Evolutionary conservation across 441 rosid species (phyloP).

Genomic region (Caryocar brasiliense): DNA sequence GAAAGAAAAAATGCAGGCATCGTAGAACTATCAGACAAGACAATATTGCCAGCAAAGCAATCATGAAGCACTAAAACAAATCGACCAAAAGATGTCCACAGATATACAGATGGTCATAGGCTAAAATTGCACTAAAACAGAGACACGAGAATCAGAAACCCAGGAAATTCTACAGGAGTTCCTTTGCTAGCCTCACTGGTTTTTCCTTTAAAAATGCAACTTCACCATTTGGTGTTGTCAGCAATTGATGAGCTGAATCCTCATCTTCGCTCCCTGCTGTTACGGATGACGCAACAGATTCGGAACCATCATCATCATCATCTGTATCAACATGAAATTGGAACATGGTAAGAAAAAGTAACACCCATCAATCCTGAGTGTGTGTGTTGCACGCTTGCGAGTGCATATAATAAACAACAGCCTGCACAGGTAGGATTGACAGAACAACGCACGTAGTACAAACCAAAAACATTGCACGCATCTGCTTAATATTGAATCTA

Average conservation of each 20-base stretch:
- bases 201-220: conserved; percentile 54
- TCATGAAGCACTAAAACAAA: conserved; percentile 1
- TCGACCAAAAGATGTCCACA: not conserved
- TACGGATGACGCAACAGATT: conserved; percentile 41
- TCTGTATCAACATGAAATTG: conserved; percentile 18
- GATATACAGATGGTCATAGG: not conserved
- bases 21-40: conserved; percentile 1
- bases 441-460: too few species aligned
- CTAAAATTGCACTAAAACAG: conserved; percentile 12
- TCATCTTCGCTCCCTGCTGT: conserved; percentile 44
- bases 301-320: conserved; percentile 40
- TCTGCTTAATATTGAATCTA: too few species aligned
- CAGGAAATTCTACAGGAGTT: conserved; percentile 24
- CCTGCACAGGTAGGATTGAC: too few species aligned
- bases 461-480: too few species aligned
- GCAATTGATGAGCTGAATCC: conserved; percentile 51
- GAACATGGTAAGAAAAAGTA: conserved; percentile 2
- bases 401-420: too few species aligned
- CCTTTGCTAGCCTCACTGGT: conserved; percentile 52
- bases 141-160: conserved; percentile 4
- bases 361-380: too few species aligned
- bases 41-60: not conserved
- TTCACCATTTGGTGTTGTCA: conserved; percentile 43
- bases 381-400: too few species aligned
- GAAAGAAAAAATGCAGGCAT: conserved; percentile 4